These are phyloP conservation scores for Pythium coloratum DNA, from an alignment of 352 stramenopile genomes.

Conservation along the genomic window DNA sequence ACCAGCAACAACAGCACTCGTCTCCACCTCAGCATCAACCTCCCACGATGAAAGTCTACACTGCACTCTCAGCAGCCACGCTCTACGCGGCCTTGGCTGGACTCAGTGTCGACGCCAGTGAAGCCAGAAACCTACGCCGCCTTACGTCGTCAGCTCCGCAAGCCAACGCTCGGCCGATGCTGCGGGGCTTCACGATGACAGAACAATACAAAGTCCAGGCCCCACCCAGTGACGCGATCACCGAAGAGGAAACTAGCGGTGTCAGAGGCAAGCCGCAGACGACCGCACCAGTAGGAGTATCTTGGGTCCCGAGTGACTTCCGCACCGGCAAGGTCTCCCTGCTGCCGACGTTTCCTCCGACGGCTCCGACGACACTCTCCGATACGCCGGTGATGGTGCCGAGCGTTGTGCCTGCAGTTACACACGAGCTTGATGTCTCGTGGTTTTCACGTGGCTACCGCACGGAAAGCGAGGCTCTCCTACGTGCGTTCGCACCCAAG, in stretches of 20 bases:
- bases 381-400: too few species aligned
- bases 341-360: not conserved
- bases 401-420: too few species aligned
- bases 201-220: not conserved
- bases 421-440: too few species aligned
- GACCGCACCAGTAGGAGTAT: not conserved
- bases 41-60: not conserved
- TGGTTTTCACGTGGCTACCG: too few species aligned
- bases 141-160: not conserved
- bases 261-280: too few species aligned
- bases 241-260: too few species aligned
- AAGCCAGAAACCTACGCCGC: not conserved
- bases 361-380: too few species aligned
- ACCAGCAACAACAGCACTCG: not conserved
- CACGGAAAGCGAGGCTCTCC: too few species aligned
- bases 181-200: not conserved
- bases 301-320: conserved; percentile 4
- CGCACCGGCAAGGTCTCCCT: not conserved
- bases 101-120: not conserved
- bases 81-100: not conserved
- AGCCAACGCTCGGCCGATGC: not conserved
- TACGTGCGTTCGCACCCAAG: too few species aligned
- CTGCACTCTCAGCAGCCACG: not conserved
- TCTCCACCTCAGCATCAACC: not conserved
- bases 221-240: not conserved